These are phyloP conservation scores for Mytilinidion resinicola DNA, from an alignment of 495 filamentous ascomycete species.

Conservation along the genomic window DNA sequence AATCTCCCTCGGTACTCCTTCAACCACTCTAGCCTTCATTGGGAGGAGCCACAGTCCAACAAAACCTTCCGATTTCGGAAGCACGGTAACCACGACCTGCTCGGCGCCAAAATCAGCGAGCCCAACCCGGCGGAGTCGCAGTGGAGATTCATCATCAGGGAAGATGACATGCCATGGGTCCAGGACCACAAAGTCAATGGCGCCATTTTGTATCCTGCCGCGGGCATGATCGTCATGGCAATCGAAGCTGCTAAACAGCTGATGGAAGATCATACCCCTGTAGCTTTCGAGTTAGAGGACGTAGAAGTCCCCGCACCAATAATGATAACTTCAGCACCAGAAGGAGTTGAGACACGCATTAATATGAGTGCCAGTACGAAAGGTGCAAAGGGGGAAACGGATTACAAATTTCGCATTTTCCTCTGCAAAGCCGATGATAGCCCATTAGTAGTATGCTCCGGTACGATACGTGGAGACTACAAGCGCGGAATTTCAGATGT, in stretches of 20 bases:
- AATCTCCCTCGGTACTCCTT: slow-evolving; percentile 22
- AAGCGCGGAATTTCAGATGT: no score
- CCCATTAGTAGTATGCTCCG: no score
- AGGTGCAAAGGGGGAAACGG: no score
- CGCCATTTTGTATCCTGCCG: slow-evolving; percentile 39
- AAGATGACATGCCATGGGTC: slow-evolving; percentile 43
- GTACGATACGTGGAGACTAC: no score
- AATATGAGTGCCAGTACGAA: neutral
- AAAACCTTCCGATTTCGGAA: neutral
- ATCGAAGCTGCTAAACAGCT: slow-evolving; percentile 31
- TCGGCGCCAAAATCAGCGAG: neutral
- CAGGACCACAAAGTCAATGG: slow-evolving; percentile 38
- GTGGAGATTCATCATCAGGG: slow-evolving; percentile 41
- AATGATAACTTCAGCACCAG: neutral
- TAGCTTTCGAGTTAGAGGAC: neutral
- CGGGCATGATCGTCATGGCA: slow-evolving; percentile 39
- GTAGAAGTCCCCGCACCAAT: slow-evolving; percentile 1
- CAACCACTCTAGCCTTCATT: slow-evolving; percentile 13
- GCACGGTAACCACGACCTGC: slow-evolving; percentile 3
- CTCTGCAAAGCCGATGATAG: no score
- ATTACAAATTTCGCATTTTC: no score
- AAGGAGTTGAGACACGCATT: neutral
- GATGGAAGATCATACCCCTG: no score
- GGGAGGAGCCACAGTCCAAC: slow-evolving; percentile 14
- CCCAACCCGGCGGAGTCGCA: slow-evolving; percentile 19